Percentiles rank a stretch among this genome's conserved stretches.
Conservation (phyloP, 2,329 filamentous ascomycete species). For the Fusarium austroafricanum region DNA sequence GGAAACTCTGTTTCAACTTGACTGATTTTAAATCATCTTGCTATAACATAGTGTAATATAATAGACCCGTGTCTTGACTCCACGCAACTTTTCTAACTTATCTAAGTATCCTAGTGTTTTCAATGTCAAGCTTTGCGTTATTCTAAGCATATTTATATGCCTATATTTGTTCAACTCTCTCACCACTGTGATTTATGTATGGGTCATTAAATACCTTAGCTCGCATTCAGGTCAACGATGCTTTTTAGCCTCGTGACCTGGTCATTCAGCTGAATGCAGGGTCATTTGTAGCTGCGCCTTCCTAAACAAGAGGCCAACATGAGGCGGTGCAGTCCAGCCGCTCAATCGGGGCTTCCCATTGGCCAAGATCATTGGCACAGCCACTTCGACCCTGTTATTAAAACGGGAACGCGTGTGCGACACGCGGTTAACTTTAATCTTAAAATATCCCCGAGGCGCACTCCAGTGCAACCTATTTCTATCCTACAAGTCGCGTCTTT, state of each 20-base stretch:
- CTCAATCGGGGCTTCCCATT: background rate
- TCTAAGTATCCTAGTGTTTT: too few relatives aligned
- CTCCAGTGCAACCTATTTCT: background rate
- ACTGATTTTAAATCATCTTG: too few relatives aligned
- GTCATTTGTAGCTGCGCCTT: conserved; percentile 6
- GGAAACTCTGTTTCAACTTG: too few relatives aligned
- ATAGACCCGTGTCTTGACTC: too few relatives aligned
- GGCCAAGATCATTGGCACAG: background rate
- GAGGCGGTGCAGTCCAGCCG: conserved; percentile 14
- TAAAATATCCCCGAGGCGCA: conserved; percentile 1
- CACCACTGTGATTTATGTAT: too few relatives aligned
- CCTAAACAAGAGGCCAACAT: background rate
- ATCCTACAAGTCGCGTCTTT: background rate
- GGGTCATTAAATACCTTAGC: too few relatives aligned
- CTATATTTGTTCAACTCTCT: too few relatives aligned
- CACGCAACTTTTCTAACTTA: too few relatives aligned
- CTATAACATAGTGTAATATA: too few relatives aligned
- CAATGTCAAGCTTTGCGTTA: too few relatives aligned
- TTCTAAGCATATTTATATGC: too few relatives aligned
- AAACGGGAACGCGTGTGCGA: conserved; percentile 11
- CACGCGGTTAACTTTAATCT: conserved; percentile 8
- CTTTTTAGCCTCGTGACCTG: background rate
- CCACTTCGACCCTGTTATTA: conserved; percentile 7
- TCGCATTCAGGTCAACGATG: background rate
- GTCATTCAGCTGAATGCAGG: conserved; percentile 2